A percentile compares a stretch with the other conserved stretches of the same genome.
phyloP scores from a whole-genome alignment of 495 filamentous ascomycete genomes.

The Patellaria atrata region DNA sequence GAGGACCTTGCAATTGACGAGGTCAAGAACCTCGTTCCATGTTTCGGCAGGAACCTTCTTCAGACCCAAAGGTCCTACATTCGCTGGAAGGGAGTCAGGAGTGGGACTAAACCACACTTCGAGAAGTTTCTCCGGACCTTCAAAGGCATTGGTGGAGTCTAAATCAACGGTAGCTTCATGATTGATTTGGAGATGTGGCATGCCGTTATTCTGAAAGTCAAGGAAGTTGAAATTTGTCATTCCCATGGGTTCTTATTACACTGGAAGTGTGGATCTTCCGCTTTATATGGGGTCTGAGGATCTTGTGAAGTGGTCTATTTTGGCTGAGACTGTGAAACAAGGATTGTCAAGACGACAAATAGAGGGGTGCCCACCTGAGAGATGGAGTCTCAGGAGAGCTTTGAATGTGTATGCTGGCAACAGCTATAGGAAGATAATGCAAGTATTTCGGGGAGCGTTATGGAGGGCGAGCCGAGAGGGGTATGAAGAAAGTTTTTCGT shows the following conservation, averaged over 20 bases:
- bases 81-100: constrained; percentile 52
- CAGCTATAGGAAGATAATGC: constrained; percentile 32
- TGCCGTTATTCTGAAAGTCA: constrained; percentile 58
- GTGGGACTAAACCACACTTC: constrained; percentile 97
- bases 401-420: constrained; percentile 27
- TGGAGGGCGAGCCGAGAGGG: constrained; percentile 72
- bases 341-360: constrained; percentile 81
- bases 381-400: constrained; percentile 76
- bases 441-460: constrained; percentile 49
- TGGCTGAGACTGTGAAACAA: constrained; percentile 37
- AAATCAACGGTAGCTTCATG: constrained; percentile 87
- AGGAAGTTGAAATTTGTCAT: too few species aligned
- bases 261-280: too few species aligned
- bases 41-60: constrained; percentile 71
- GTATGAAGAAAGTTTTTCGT: constrained; percentile 64
- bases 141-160: constrained; percentile 92
- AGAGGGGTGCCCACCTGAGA: constrained; percentile 72
- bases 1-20: constrained; percentile 96
- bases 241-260: too few species aligned
- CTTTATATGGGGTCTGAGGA: not conserved
- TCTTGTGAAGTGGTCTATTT: not conserved
- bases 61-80: constrained; percentile 58
- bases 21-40: constrained; percentile 94
- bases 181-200: constrained; percentile 88
- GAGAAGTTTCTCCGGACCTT: constrained; percentile 94